Evolutionary conservation across 2,329 filamentous ascomycete genomes (phyloP), one percentile per base, ranked within the genome.

Genomic region (Fusarium verticillioides): DNA sequence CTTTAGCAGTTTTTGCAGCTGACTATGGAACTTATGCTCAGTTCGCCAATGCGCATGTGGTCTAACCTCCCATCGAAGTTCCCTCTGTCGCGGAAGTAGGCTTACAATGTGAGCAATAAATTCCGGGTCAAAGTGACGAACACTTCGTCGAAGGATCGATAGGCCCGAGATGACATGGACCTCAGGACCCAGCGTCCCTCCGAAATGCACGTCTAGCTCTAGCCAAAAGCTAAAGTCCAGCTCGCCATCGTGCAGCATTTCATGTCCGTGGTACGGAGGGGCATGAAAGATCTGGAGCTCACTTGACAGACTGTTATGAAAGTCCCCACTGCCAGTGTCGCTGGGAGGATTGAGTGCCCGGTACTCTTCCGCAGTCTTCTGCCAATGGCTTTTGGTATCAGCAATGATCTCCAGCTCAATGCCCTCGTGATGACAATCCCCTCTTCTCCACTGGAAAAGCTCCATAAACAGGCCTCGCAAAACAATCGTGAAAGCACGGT

Each of bases 301-400:
- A 8, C 30, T 23, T 34, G 30, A 10, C 11, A 52, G 30, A 4
- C 30, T 52, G 9, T 13, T 8, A 15, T 52, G 19, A 23, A 52
- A 34, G 6, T 10, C 4, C n/a, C 16, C 16, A 15, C 23, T 13
- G 1, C n/a, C n/a, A 2, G 1, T 10, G 3, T 23, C 16, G 4
- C 2, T 15, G 2, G 47, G 47, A 11, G n/a, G n/a, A 23, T 36
- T 34, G 9, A 13, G 8, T 26, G 16, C 47, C 2, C 12, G 4
- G 2, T 36, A 23, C 23, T 23, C 47, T 28, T 1, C 34, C 2
- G 50, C 23, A 2, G 34, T 37, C 9, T 28, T 39, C 19, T 53
- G 50, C 50, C 50, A 53, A 5, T 53, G 34, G 2, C 50, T 39
- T 13, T 28, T 11, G 4, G 9, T 1, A 1, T 37, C 50, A 4